phyloP scores from a whole-genome alignment of 2,329 filamentous ascomycete genomes.

The Scorias spongiosa region DNA sequence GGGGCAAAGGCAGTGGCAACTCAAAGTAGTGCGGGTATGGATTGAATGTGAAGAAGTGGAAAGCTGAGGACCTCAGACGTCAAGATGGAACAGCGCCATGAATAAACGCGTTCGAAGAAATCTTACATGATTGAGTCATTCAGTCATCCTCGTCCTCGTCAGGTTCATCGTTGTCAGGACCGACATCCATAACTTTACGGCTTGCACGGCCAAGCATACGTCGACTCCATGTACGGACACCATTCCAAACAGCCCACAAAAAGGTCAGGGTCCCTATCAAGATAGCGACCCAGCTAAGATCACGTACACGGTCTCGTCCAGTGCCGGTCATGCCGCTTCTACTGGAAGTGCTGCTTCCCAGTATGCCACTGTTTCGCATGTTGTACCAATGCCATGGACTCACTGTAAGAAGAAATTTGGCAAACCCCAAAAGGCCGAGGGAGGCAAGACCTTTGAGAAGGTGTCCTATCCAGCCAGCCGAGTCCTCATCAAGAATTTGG shows the following conservation, averaged over 20 bases:
- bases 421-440: constrained; percentile 68
- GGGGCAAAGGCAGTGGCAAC: constrained; percentile 62
- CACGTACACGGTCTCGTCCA: constrained; percentile 62
- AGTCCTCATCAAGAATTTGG: constrained; percentile 30
- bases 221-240: constrained; percentile 57
- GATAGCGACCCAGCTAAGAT: constrained; percentile 66
- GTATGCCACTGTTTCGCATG: constrained; percentile 46
- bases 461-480: constrained; percentile 60
- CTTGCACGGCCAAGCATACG: constrained; percentile 61
- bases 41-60: background rate
- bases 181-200: constrained; percentile 71
- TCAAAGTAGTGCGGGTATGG: constrained; percentile 72
- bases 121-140: constrained; percentile 2
- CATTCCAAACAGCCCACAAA: constrained; percentile 71
- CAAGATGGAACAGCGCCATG: background rate
- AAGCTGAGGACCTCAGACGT: constrained; percentile 1
- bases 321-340: constrained; percentile 41
- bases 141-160: constrained; percentile 19
- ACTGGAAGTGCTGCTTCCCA: constrained; percentile 22
- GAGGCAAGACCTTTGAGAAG: constrained; percentile 85
- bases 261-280: constrained; percentile 69
- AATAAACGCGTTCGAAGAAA: constrained; percentile 5
- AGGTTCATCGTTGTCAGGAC: constrained; percentile 43
- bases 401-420: constrained; percentile 63
- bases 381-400: constrained; percentile 67